Base-by-base conservation (phyloP, 164 flowering plant species). In the Tetrastigma voinierianum region DNA sequence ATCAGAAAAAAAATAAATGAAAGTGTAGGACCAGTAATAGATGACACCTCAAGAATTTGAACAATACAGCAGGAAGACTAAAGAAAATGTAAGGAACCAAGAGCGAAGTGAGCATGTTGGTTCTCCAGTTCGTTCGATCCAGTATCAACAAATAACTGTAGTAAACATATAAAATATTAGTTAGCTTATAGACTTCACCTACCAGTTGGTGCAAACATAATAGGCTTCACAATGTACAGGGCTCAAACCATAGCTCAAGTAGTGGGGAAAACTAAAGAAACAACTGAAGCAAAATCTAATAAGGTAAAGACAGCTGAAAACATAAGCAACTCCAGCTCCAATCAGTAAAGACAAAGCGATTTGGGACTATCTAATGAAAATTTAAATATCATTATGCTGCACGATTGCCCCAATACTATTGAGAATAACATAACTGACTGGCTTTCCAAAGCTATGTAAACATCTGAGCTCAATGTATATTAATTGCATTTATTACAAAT, bases 121-220 rank as follows among this genome's bases (percentile, higher is more conserved):
- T 90, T 78, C 80, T 90, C 97, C 98, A 92, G 81, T 95, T 90
- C 25, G 98, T 92, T 40, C 97, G 87, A 66, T 92, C 98, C 87
- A 95, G 72, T 66, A 95, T 77, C 82, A 95, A 66, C 83, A 95
- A 76, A 71, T 92, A 91, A 57, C 97, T 94, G 91, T 81, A 82
- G n/a, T 17, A 51, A 45, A 32, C 45, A 78, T 25, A 10, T 7
- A 20, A 32, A 46, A 24, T 16, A 57, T 6, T 21, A 25, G 45
- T 57, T 25, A 57, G 61, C 14, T 16, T 40, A 57, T 20, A 40
- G 15, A 20, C 14, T 21, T 20, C 24, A 16, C 52, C n/a, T 32
- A 0, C n/a, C 0, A 49, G n/a, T 49, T 49, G 52, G n/a, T 7
- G n/a, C 14, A 5, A 15, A 49, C 52, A 49, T 49, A 14, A 4